Conservation (phyloP, 257 asterid genomes). For the Penstemon davidsonii region DNA sequence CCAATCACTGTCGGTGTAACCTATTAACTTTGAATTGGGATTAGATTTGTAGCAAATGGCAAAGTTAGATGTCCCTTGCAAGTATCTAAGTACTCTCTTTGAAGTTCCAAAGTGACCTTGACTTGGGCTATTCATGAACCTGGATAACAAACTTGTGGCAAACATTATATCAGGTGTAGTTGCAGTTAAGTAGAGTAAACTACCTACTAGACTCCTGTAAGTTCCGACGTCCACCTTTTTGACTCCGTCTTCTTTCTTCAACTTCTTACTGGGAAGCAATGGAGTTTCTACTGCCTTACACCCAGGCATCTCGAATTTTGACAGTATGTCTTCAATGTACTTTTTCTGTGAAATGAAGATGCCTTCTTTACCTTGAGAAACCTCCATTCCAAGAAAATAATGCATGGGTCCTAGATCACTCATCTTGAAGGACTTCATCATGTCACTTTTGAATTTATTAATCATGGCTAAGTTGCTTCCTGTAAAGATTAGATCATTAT, state of each 20-base stretch:
- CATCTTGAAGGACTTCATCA: conserved; percentile 5
- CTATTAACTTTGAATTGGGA: too few relatives aligned
- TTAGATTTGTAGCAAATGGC: too few relatives aligned
- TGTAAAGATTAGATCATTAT: not conserved
- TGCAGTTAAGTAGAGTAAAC: not conserved
- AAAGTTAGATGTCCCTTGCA: too few relatives aligned
- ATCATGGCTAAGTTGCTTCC: not conserved
- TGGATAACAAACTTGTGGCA: too few relatives aligned
- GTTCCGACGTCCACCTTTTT: too few relatives aligned
- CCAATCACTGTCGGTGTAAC: too few relatives aligned
- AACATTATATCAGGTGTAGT: not conserved
- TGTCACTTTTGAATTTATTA: not conserved
- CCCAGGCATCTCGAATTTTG: not conserved
- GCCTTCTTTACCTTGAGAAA: not conserved
- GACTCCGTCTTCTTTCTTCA: too few relatives aligned
- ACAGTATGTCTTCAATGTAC: not conserved
- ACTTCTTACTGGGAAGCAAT: too few relatives aligned
- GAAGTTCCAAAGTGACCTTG: too few relatives aligned
- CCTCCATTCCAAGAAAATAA: not conserved
- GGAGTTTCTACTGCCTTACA: too few relatives aligned
- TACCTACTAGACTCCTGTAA: not conserved
- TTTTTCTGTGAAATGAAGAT: conserved; percentile 1
- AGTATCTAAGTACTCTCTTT: too few relatives aligned
- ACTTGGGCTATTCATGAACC: not conserved
- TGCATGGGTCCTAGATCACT: not conserved